Base-by-base conservation (phyloP, 2,329 filamentous ascomycete species). In the Ophiobolus disseminans region DNA sequence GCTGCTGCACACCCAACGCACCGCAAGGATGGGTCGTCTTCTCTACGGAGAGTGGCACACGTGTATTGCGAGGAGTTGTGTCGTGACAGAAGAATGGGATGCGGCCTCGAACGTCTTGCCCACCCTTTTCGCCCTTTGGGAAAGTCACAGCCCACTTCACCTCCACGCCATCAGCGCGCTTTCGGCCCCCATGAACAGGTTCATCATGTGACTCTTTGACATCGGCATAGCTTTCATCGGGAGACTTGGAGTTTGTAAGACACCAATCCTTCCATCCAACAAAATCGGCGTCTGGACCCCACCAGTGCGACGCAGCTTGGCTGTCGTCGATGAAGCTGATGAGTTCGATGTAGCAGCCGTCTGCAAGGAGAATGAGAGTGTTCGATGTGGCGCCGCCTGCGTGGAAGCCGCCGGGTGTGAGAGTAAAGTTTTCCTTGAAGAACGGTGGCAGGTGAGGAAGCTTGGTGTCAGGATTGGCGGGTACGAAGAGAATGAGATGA, bases 311-410 rank as follows among this genome's bases (percentile, higher is more conserved):
- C 5, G 69, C 58, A 4, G 74, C 71, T n/a, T 68, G 58, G 25
- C 69, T 64, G 32, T 75, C 78, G 16, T 80, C 66, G 39, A 83
- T 73, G 64, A 88, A 88, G 30, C 83, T 80, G 50, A 88, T 86
- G 40, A 88, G 73, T 63, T 89, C 86, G 43, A 89, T 74, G 70
- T 89, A 89, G 17, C 80, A 80, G 22, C 86, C 86, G 57, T 88
- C 86, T 20, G 75, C 61, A 50, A 89, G 81, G 11, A 86, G 71
- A 16, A 88, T 79, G 14, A 89, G 80, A 34, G 79, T 80, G 71
- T 88, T 89, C 79, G 80, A 1, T 80, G 88, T 56, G 75, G 65
- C 75, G 11, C 80, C 80, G 53, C 85, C 85, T 7, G 83, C 80
- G 60, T 88, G 86, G 13, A 73, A 75, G 26, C 86, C 86, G 44